Conservation (phyloP, 306 rosid genomes). For the Prunus padus region DNA sequence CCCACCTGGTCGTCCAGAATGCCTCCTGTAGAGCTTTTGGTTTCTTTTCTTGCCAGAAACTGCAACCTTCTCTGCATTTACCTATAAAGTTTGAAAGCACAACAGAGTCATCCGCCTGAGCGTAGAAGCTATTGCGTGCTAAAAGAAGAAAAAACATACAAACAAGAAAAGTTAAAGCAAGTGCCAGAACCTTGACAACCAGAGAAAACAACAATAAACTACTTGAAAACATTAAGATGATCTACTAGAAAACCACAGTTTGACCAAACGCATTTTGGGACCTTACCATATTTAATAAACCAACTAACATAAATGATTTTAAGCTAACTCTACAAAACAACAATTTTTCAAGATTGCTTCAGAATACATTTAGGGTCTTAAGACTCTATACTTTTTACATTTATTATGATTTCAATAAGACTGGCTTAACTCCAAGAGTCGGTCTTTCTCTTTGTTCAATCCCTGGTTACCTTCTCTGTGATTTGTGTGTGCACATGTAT, state of each 20-base stretch:
- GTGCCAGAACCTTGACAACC: background rate
- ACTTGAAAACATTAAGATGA: background rate
- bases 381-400: background rate
- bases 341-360: background rate
- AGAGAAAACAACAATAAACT: background rate
- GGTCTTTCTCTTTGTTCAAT: background rate
- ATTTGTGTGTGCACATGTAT: background rate
- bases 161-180: background rate
- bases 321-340: background rate
- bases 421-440: too few species aligned
- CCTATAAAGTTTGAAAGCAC: constrained; percentile 40
- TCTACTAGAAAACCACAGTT: background rate
- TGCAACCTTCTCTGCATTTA: constrained; percentile 94
- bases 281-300: background rate
- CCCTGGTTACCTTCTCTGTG: background rate
- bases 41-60: constrained; percentile 91
- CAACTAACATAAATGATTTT: background rate
- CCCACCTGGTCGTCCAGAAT: constrained; percentile 99
- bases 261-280: background rate
- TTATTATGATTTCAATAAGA: background rate
- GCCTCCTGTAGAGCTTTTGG: constrained; percentile 92
- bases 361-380: background rate
- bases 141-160: background rate
- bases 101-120: constrained; percentile 7
- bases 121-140: background rate